Conservation (phyloP, 2,329 filamentous ascomycete species). For the Colletotrichum trifolii region DNA sequence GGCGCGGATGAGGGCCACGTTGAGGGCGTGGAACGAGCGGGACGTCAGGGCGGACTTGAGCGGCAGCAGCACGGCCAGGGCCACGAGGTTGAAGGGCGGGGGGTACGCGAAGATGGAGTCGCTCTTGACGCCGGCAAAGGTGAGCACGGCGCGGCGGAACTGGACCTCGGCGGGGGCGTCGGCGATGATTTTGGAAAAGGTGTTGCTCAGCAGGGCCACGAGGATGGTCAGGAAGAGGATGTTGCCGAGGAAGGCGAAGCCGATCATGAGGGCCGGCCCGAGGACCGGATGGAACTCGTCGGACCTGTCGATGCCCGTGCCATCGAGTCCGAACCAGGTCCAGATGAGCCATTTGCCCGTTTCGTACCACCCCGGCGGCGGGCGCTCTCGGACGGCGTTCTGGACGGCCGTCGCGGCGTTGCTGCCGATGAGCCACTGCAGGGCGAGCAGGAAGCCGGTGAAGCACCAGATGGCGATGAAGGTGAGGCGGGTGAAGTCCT, state of each 20-base stretch:
- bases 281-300: slow-evolving; percentile 73
- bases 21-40: slow-evolving; percentile 77
- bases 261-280: slow-evolving; percentile 75
- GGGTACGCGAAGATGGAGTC: slow-evolving; percentile 77
- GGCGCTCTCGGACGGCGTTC: background rate
- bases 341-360: slow-evolving; percentile 82
- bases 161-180: slow-evolving; percentile 78
- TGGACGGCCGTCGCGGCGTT: slow-evolving; percentile 42
- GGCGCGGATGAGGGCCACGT: slow-evolving; percentile 71
- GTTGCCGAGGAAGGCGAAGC: slow-evolving; percentile 79
- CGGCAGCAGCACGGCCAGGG: slow-evolving; percentile 73
- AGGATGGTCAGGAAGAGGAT: slow-evolving; percentile 80
- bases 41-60: slow-evolving; percentile 72
- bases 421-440: slow-evolving; percentile 69
- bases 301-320: slow-evolving; percentile 61
- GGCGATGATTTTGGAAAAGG: slow-evolving; percentile 75
- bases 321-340: slow-evolving; percentile 83
- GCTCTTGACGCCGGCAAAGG: slow-evolving; percentile 79
- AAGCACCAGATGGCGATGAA: slow-evolving; percentile 69
- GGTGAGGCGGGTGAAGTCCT: slow-evolving; percentile 75
- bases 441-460: slow-evolving; percentile 75
- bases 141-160: slow-evolving; percentile 77
- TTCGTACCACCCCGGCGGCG: slow-evolving; percentile 53
- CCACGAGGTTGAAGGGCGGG: slow-evolving; percentile 77
- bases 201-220: slow-evolving; percentile 78